Conservation (phyloP, 768 basidiomycete genomes). For the Pholiota conissans region DNA sequence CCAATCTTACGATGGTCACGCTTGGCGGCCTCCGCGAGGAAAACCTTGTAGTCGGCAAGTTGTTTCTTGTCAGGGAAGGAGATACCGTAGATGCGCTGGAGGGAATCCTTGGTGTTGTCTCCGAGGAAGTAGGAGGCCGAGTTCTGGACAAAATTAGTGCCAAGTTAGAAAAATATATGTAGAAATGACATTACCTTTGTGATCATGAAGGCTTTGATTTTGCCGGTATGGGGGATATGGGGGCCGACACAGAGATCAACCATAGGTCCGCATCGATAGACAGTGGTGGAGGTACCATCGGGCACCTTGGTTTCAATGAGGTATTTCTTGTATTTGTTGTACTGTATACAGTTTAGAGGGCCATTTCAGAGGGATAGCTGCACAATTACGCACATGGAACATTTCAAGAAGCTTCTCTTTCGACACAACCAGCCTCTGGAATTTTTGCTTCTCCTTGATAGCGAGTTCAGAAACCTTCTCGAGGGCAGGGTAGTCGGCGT, state of each 20-base stretch:
- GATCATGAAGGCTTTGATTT: constrained; percentile 96
- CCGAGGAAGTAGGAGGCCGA: constrained; percentile 99
- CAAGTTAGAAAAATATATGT: background rate
- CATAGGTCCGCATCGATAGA: constrained; percentile 98
- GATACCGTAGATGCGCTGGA: constrained; percentile 97
- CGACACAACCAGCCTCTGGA: constrained; percentile 89
- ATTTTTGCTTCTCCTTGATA: constrained; percentile 96
- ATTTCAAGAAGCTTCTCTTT: constrained; percentile 97
- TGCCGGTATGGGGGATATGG: constrained; percentile 96
- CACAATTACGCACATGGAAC: constrained; percentile 70
- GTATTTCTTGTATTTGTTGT: constrained; percentile 98
- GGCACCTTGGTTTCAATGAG: constrained; percentile 95
- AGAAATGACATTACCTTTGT: constrained; percentile 65
- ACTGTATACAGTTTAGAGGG: constrained; percentile 46
- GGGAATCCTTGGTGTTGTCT: constrained; percentile 86
- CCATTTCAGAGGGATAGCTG: background rate
- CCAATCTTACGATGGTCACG: constrained; percentile 97
- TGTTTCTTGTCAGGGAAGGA: constrained; percentile 99
- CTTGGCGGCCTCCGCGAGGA: constrained; percentile 97
- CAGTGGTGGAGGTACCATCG: constrained; percentile 94
- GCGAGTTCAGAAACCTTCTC: constrained; percentile 88
- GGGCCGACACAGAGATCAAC: constrained; percentile 97
- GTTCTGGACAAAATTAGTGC: constrained; percentile 66
- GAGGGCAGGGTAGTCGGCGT: constrained; percentile 81
- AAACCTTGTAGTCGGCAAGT: constrained; percentile 90